Base-by-base conservation (phyloP, 2,329 filamentous ascomycete genomes). In the Paraphaeosphaeria sporulosa region DNA sequence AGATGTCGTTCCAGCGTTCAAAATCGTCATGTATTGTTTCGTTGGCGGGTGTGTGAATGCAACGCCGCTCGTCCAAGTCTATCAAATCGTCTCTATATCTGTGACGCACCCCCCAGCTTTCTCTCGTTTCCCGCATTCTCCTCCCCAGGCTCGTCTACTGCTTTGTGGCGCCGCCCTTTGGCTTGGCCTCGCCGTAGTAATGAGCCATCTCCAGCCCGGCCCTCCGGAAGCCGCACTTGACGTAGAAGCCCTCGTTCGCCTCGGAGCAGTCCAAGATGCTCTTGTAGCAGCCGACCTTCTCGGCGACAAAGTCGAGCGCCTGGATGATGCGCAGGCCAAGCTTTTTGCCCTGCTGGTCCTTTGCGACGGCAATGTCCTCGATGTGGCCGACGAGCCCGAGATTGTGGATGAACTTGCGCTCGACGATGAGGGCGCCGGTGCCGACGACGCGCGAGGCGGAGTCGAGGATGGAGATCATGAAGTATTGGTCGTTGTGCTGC, bases 261-360 rank as follows among this genome's bases (percentile, higher is more conserved):
- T 97, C 94, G 67, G 91, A 96, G 83, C 95, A 99, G 80, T 98
- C 94, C 66, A 98, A 86, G 69, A 99, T 98, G 66, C 89, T 93
- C 90, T 93, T 98, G 81, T 98, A 98, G 81, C 94, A 98, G 57
- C 94, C 95, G 59, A 95, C 89, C 76, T 93, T 87, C 76, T 92
- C 88, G 57, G 94, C 93, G 61, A 98, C 89, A 76, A 86, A 90
- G 80, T 98, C 94, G 74, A 99, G 85, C 8, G 94, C 93, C 81
- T 98, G 92, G 72, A 98, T 98, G 68, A 98, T 90, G 68, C 93
- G 87, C 74, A 97, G 82, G 4, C 95, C 95, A 46, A 98, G 85
- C 82, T 97, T 97, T 87, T 98, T 97, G 69, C 95, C 95, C 80
- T 98, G 95, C 81, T 98, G 93, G 71, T 96, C 92, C 81, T 94